A percentile compares a stretch with the other conserved stretches of the same genome.
These are phyloP conservation scores for Monosporascus sp. DNA, from an alignment of 2,329 filamentous ascomycete species.

Conservation along the genomic window DNA sequence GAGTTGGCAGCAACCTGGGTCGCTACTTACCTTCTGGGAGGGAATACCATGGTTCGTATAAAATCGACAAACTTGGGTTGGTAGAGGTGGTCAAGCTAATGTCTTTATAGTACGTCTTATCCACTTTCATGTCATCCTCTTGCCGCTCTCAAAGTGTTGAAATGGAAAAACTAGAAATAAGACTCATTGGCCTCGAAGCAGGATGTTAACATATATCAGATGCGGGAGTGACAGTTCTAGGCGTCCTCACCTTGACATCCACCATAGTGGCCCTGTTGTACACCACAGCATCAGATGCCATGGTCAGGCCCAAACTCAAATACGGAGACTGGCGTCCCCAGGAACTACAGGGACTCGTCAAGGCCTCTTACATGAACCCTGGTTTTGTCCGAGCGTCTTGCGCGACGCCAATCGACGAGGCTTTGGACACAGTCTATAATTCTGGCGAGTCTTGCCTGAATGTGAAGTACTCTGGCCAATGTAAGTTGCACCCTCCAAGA, in stretches of 20 bases:
- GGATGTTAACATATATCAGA: slow-evolving; percentile 19
- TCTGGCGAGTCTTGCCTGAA: slow-evolving; percentile 56
- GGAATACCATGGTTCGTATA: slow-evolving; percentile 42
- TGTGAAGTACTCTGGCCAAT: slow-evolving; percentile 63
- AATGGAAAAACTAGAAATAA: background rate
- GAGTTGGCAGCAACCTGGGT: slow-evolving; percentile 53
- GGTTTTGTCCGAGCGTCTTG: slow-evolving; percentile 52
- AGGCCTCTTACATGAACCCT: slow-evolving; percentile 58
- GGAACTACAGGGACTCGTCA: slow-evolving; percentile 50
- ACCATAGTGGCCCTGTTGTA: slow-evolving; percentile 66
- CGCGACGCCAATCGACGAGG: slow-evolving; percentile 49
- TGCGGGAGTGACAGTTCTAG: slow-evolving; percentile 58
- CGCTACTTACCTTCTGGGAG: slow-evolving; percentile 63
- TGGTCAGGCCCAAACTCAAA: slow-evolving; percentile 68
- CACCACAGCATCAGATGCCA: slow-evolving; percentile 68
- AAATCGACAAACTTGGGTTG: background rate
- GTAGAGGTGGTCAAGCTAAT: background rate
- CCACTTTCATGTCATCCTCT: background rate
- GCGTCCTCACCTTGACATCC: slow-evolving; percentile 57
- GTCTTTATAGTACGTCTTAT: background rate
- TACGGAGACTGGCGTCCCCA: slow-evolving; percentile 46
- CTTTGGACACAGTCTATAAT: slow-evolving; percentile 30
- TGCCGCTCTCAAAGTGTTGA: background rate
- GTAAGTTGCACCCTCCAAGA: slow-evolving; percentile 18
- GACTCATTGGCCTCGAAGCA: background rate